Base-by-base conservation (phyloP, 2,329 filamentous ascomycete species). In the Sporothrix brunneoviolacea region DNA sequence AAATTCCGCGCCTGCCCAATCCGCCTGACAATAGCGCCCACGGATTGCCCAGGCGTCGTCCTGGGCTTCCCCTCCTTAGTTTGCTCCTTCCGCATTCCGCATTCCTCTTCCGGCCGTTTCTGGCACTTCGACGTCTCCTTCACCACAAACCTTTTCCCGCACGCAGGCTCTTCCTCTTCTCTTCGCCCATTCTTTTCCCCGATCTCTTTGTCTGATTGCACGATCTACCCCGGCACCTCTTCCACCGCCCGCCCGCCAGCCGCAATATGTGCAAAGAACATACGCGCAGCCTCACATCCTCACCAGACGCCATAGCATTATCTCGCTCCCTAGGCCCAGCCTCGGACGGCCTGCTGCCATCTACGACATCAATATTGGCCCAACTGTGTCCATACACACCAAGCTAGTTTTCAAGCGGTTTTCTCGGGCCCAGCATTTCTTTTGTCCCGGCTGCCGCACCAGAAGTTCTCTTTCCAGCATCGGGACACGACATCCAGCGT, bases 241-340 rank as follows among this genome's bases (percentile, higher is more conserved):
- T 15, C 21, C 39, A 5, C 6, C 22, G 5, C n/a, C 15, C n/a
- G 1, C 22, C 33, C 30, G 24, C 5, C 21, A 18, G 21, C 30
- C 27, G 30, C 46, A 36, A 35, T 28, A 36, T 62, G 61, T 57
- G 48, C 54, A 56, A 36, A 56, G 55, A 53, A 57, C 54, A 48
- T 47, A 59, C 54, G 40, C 15, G 39, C 35, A 45, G 54, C 47
- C 52, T 48, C 50, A 58, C 52, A 53, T 57, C 56, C 36, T 19
- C 37, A 19, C 33, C 43, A 41, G 49, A 10, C 12, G 32, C 35
- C 4, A 16, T 27, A 19, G 21, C 35, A 16, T 39, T 35, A 30
- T 18, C 32, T 22, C 8, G 5, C 15, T 42, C 36, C 10, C 35
- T 27, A 33, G 8, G 6, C 10, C 2, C 16, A 5, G 28, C 18